These are phyloP conservation scores for Penicillium dipodomyicola DNA, from an alignment of 495 filamentous ascomycete species.

Conservation along the genomic window DNA sequence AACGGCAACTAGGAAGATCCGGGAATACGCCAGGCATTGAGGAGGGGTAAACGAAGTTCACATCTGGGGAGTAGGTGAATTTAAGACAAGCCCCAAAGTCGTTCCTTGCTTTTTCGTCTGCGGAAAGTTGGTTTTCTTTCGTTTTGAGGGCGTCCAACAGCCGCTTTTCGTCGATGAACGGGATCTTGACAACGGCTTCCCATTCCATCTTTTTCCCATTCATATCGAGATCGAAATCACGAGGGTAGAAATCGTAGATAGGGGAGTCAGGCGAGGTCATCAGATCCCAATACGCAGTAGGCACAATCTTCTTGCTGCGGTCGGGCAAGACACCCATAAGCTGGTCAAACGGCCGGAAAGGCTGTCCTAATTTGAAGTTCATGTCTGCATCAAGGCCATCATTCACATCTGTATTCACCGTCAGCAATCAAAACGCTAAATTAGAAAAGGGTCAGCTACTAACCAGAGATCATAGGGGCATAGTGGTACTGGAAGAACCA, in stretches of 20 bases:
- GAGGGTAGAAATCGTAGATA: slow-evolving; percentile 97
- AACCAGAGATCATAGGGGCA: slow-evolving; percentile 91
- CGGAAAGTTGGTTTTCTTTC: slow-evolving; percentile 70
- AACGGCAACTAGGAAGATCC: slow-evolving; percentile 80
- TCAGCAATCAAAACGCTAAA: slow-evolving; percentile 12
- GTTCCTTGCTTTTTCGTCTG: slow-evolving; percentile 77
- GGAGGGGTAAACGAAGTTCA: slow-evolving; percentile 78
- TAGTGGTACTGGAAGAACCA: slow-evolving; percentile 99
- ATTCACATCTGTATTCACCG: slow-evolving; percentile 63
- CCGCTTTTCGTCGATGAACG: slow-evolving; percentile 91
- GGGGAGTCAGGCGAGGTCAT: slow-evolving; percentile 92
- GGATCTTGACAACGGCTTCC: slow-evolving; percentile 99
- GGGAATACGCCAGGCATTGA: slow-evolving; percentile 90
- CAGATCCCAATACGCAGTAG: slow-evolving; percentile 77
- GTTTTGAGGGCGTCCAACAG: slow-evolving; percentile 81
- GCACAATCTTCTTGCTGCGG: slow-evolving; percentile 94
- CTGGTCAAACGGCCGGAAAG: slow-evolving; percentile 93
- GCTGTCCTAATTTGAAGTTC: slow-evolving; percentile 88
- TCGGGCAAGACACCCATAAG: slow-evolving; percentile 98
- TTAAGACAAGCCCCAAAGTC: slow-evolving; percentile 89
- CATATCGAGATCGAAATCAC: slow-evolving; percentile 98
- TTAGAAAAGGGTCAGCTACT: slow-evolving; percentile 13
- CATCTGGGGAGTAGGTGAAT: slow-evolving; percentile 77
- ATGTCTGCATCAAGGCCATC: slow-evolving; percentile 81
- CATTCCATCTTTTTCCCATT: slow-evolving; percentile 99